These are phyloP conservation scores for Blastobotrys aristatus DNA, from an alignment of 1,139 yeast species.

Conservation along the genomic window DNA sequence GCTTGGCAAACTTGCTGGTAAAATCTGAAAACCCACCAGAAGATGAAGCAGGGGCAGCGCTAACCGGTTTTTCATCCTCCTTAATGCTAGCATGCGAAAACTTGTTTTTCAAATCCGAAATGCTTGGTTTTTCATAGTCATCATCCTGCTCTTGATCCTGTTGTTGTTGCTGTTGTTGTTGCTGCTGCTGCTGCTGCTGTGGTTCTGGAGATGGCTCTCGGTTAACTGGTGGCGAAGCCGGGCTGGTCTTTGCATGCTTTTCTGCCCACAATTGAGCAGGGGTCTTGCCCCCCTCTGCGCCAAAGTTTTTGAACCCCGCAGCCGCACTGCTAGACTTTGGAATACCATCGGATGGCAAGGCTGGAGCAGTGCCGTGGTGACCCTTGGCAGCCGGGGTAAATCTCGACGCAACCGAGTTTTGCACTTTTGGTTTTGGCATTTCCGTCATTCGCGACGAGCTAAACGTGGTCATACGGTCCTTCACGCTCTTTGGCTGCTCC, in stretches of 20 bases:
- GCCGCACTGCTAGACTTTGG: conserved; percentile 50
- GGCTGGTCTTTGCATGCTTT: conserved; percentile 54
- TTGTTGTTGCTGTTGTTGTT: conserved; percentile 15
- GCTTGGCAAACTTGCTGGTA: conserved; percentile 22
- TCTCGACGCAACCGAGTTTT: conserved; percentile 48
- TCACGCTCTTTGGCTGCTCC: conserved; percentile 21
- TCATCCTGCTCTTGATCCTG: conserved; percentile 14
- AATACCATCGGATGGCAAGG: conserved; percentile 45
- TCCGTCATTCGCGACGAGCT: conserved; percentile 45
- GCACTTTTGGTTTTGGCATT: conserved; percentile 61
- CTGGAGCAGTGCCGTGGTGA: conserved; percentile 30
- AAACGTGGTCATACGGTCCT: conserved; percentile 28
- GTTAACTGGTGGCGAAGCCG: conserved; percentile 19
- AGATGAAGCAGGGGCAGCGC: conserved; percentile 13
- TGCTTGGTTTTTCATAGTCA: conserved; percentile 20
- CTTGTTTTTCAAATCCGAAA: conserved; percentile 21
- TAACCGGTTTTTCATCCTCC: conserved; percentile 13
- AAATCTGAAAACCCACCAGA: conserved; percentile 21
- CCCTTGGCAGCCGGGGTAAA: conserved; percentile 8
- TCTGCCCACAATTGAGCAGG: conserved; percentile 98
- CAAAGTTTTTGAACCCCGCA: conserved; percentile 70
- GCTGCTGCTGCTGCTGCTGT: conserved; percentile 16
- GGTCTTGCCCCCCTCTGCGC: conserved; percentile 72
- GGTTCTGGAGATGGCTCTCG: conserved; percentile 16
- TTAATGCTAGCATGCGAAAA: conserved; percentile 16